phyloP scores from a whole-genome alignment of 1,139 yeast genomes.

The Candida sanyaensis region DNA sequence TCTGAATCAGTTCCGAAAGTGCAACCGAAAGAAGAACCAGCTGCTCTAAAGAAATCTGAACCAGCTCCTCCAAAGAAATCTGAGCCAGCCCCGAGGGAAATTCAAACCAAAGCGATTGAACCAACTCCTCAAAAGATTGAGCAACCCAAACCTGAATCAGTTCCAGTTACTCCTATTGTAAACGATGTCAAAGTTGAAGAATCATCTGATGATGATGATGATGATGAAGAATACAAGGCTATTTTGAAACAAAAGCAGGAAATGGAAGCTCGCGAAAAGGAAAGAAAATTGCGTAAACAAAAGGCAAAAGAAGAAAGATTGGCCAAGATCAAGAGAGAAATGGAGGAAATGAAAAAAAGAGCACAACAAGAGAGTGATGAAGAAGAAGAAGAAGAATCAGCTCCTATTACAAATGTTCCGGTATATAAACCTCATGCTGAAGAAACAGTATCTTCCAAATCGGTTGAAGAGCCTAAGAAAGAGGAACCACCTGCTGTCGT shows the following conservation, averaged over 20 bases:
- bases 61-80: neutral
- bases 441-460: neutral
- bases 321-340: slow-evolving; percentile 61
- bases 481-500: slow-evolving; percentile 7
- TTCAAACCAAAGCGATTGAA: slow-evolving; percentile 4
- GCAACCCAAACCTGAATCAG: slow-evolving; percentile 6
- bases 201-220: slow-evolving; percentile 35
- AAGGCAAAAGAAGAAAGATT: slow-evolving; percentile 55
- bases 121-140: slow-evolving; percentile 4
- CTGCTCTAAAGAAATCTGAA: neutral
- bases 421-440: slow-evolving; percentile 13
- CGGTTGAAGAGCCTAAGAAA: slow-evolving; percentile 10
- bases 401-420: slow-evolving; percentile 28
- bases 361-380: slow-evolving; percentile 39
- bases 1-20: slow-evolving; percentile 1
- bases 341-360: slow-evolving; percentile 53
- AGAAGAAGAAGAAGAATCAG: slow-evolving; percentile 30
- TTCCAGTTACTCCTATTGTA: slow-evolving; percentile 1
- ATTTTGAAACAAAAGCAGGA: slow-evolving; percentile 49
- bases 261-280: slow-evolving; percentile 49
- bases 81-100: slow-evolving; percentile 3
- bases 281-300: slow-evolving; percentile 48
- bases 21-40: slow-evolving; percentile 3
- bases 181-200: slow-evolving; percentile 9
- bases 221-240: slow-evolving; percentile 49